These are phyloP conservation scores for Ogataea naganishii DNA, from an alignment of 805 yeast genomes.

Conservation along the genomic window DNA sequence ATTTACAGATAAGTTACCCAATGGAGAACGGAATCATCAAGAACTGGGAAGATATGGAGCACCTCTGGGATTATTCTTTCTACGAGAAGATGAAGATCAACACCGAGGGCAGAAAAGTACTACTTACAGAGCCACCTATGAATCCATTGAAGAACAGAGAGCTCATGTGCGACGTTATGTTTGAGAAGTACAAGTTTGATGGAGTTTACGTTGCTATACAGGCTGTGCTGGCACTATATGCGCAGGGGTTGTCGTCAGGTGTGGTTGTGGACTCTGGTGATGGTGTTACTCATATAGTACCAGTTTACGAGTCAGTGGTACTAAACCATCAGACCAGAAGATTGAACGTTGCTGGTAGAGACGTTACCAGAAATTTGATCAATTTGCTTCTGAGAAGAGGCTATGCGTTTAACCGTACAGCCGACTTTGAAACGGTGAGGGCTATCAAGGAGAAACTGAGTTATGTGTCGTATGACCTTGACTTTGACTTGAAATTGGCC, in stretches of 20 bases:
- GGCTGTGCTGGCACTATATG: slow-evolving; percentile 95
- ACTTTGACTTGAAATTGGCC: slow-evolving; percentile 77
- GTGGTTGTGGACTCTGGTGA: slow-evolving; percentile 99
- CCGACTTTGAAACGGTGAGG: slow-evolving; percentile 97
- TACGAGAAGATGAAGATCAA: slow-evolving; percentile 81
- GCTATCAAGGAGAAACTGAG: slow-evolving; percentile 95
- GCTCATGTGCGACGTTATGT: slow-evolving; percentile 86
- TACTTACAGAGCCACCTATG: slow-evolving; percentile 97
- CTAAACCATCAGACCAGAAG: slow-evolving; percentile 87
- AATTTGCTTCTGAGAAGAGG: slow-evolving; percentile 89
- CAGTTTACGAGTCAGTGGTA: slow-evolving; percentile 96
- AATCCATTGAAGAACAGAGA: slow-evolving; percentile 89
- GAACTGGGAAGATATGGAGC: slow-evolving; percentile 99
- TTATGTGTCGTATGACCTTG: slow-evolving; percentile 91
- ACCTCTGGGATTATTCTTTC: slow-evolving; percentile 96
- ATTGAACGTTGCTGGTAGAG: slow-evolving; percentile 96
- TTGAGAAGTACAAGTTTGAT: slow-evolving; percentile 82
- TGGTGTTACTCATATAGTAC: slow-evolving; percentile 97
- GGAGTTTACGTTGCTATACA: slow-evolving; percentile 95
- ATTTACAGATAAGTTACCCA: slow-evolving; percentile 90
- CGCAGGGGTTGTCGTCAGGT: slow-evolving; percentile 94
- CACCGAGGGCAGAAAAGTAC: slow-evolving; percentile 65
- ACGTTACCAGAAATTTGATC: slow-evolving; percentile 93
- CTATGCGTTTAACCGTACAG: slow-evolving; percentile 95
- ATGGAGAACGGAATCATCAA: slow-evolving; percentile 98